These are phyloP conservation scores for Betula pendula DNA, from an alignment of 306 rosid genomes.

Conservation along the genomic window DNA sequence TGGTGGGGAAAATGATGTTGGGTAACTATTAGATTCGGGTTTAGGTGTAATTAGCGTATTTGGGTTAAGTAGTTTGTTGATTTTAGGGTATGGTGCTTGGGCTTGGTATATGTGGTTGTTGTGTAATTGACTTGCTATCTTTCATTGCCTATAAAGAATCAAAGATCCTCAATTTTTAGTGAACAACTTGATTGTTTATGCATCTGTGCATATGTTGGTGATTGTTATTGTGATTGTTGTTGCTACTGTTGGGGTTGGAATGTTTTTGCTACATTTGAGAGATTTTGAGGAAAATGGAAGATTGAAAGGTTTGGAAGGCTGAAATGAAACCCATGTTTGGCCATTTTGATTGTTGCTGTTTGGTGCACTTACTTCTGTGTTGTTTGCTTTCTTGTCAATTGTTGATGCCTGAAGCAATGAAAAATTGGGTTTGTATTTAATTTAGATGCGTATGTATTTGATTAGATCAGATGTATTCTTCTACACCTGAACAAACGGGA, in stretches of 20 bases:
- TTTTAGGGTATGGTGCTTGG: constrained; percentile 7
- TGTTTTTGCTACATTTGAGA: background rate
- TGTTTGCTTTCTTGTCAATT: background rate
- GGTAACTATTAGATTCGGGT: constrained; percentile 22
- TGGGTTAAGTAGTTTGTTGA: constrained; percentile 3
- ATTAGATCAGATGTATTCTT: too few species aligned
- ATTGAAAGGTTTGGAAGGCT: background rate
- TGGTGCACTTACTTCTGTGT: background rate
- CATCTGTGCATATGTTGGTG: background rate
- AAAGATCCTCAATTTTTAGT: background rate
- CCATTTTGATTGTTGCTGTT: background rate
- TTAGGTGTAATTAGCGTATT: constrained; percentile 11
- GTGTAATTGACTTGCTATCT: background rate
- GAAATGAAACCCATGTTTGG: background rate
- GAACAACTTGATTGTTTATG: background rate
- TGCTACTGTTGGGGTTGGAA: background rate
- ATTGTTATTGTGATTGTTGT: too few species aligned
- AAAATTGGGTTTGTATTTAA: background rate
- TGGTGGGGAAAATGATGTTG: background rate
- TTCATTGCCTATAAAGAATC: background rate
- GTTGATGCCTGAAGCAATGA: background rate
- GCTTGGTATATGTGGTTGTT: constrained; percentile 26
- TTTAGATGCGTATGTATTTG: too few species aligned
- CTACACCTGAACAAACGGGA: too few species aligned
- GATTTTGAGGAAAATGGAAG: background rate